phyloP scores from a whole-genome alignment of 495 filamentous ascomycete species.

The Penicillium waksmanii region DNA sequence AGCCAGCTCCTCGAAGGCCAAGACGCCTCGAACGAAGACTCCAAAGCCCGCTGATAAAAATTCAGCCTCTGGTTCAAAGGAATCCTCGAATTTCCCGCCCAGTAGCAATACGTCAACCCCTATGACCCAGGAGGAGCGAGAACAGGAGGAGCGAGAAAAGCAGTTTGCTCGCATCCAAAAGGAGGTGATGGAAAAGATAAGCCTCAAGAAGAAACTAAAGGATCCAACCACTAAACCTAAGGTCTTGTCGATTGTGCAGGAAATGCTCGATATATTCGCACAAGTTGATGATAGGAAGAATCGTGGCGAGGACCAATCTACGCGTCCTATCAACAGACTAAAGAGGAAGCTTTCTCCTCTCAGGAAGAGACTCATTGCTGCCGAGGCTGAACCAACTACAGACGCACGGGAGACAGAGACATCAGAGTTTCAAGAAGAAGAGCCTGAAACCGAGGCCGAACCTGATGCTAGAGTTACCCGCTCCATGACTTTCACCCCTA shows the following conservation, averaged over 20 bases:
- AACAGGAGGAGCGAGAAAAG: not conserved
- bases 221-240: not conserved
- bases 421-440: not conserved
- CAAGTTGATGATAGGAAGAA: not conserved
- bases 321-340: not conserved
- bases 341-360: not conserved
- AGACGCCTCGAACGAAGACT: not conserved
- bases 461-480: not conserved
- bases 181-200: not conserved
- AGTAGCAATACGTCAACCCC: not conserved
- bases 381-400: too few relatives aligned
- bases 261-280: not conserved
- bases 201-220: not conserved
- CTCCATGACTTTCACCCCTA: not conserved
- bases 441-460: not conserved
- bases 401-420: not conserved
- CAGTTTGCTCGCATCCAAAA: not conserved
- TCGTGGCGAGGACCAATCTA: not conserved
- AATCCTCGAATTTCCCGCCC: not conserved
- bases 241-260: not conserved
- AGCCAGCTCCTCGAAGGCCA: slow-evolving; percentile 1
- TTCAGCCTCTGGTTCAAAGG: not conserved
- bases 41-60: not conserved
- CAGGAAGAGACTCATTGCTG: not conserved
- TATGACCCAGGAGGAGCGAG: not conserved